These are phyloP conservation scores for Cyanidioschyzon merolae DNA, from an alignment of 23 red algal genomes.

Conservation along the genomic window DNA sequence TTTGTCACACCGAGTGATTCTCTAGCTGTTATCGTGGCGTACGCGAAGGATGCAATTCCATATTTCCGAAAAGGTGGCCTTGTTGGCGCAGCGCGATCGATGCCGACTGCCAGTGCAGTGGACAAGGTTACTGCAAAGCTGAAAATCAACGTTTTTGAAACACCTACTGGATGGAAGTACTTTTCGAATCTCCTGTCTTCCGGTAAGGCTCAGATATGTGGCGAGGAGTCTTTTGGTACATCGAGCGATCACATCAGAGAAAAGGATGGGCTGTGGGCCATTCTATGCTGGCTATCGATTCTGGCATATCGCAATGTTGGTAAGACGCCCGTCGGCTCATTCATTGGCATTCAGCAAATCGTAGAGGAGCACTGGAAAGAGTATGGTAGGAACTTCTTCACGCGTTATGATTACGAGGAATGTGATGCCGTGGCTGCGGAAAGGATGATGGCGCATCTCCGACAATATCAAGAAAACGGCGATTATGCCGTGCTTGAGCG, in stretches of 20 bases:
- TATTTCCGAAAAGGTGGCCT: conserved; percentile 45
- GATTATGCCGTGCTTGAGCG: background rate
- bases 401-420: conserved; percentile 83
- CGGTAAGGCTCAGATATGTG: conserved; percentile 61
- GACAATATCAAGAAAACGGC: conserved; percentile 21
- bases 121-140: conserved; percentile 61
- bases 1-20: conserved; percentile 92
- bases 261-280: conserved; percentile 90
- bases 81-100: conserved; percentile 76
- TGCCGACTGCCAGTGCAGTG: conserved; percentile 85
- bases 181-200: conserved; percentile 87
- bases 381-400: conserved; percentile 84
- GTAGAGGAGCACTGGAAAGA: conserved; percentile 56
- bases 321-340: conserved; percentile 28
- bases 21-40: conserved; percentile 72
- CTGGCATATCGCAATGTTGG: conserved; percentile 50
- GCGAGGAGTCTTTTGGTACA: conserved; percentile 90
- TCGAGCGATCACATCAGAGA: conserved; percentile 86
- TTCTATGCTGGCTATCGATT: conserved; percentile 79
- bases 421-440: conserved; percentile 43
- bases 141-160: conserved; percentile 55
- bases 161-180: conserved; percentile 98
- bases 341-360: conserved; percentile 68
- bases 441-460: conserved; percentile 57
- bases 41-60: conserved; percentile 53